A percentile compares a stretch with the other conserved stretches of the same genome.
These are phyloP conservation scores for Floccularia luteovirens DNA, from an alignment of 768 basidiomycete species.

Conservation along the genomic window DNA sequence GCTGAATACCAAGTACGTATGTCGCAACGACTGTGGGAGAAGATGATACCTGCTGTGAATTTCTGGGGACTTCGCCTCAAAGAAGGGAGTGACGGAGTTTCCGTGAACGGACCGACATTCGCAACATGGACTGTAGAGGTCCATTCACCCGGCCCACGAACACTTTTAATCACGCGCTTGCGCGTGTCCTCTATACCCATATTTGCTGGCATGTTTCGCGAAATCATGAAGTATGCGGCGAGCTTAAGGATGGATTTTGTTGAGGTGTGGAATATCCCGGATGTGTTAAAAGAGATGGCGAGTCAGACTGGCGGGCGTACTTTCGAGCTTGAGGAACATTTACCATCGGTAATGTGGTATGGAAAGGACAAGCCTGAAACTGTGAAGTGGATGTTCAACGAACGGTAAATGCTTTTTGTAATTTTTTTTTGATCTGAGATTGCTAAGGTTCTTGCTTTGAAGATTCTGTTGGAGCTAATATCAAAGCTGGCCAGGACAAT, in stretches of 20 bases:
- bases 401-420: conserved; percentile 27
- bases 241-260: conserved; percentile 24
- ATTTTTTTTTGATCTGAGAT: background rate
- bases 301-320: conserved; percentile 21
- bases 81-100: conserved; percentile 3
- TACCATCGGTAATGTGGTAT: conserved; percentile 45
- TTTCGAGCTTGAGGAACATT: conserved; percentile 24
- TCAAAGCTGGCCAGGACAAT: too few relatives aligned
- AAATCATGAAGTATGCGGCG: conserved; percentile 24
- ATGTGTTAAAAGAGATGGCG: conserved; percentile 19
- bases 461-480: background rate
- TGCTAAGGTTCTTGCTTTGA: background rate
- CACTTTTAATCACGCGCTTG: conserved; percentile 39
- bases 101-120: conserved; percentile 11
- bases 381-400: conserved; percentile 40
- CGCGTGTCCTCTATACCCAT: conserved; percentile 16
- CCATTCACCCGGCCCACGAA: conserved; percentile 16
- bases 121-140: conserved; percentile 40
- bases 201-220: conserved; percentile 26
- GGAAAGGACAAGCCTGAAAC: conserved; percentile 22
- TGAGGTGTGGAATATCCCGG: conserved; percentile 41
- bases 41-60: conserved; percentile 8
- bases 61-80: conserved; percentile 21
- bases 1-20: conserved; percentile 34
- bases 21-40: conserved; percentile 14